Percentiles rank a stretch among this genome's conserved stretches.
These are phyloP conservation scores for Naganishia liquefaciens DNA, from an alignment of 1,284 basidiomycete genomes.

Conservation along the genomic window DNA sequence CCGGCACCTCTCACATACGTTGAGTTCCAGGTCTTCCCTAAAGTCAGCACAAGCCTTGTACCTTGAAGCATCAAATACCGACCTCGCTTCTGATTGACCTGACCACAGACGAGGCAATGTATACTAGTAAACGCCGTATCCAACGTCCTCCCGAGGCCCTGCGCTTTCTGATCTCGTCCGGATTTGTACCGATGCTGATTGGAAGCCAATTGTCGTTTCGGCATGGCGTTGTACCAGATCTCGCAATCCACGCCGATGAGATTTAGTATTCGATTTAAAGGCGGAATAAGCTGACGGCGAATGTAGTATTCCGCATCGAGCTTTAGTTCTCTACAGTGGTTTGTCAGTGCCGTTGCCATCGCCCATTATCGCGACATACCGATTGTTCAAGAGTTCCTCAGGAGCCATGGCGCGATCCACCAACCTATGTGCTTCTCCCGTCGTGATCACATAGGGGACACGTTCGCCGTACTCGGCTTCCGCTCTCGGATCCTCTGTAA, in stretches of 20 bases:
- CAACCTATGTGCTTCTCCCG: constrained; percentile 67
- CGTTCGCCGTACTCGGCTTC: constrained; percentile 92
- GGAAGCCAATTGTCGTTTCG: constrained; percentile 57
- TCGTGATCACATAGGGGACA: constrained; percentile 84
- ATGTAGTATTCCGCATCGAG: constrained; percentile 92
- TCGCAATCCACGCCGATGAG: constrained; percentile 86
- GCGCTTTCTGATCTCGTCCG: constrained; percentile 6
- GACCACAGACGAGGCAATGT: constrained; percentile 69
- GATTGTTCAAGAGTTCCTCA: constrained; percentile 70
- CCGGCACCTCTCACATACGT: constrained; percentile 67
- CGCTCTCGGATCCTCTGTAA: constrained; percentile 72
- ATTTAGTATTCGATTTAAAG: constrained; percentile 85
- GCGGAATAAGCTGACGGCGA: constrained; percentile 79
- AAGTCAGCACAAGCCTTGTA: neutral
- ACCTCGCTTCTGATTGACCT: constrained; percentile 9
- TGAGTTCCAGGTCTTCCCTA: constrained; percentile 12
- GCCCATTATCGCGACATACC: constrained; percentile 55
- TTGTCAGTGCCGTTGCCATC: constrained; percentile 14
- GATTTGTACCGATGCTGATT: constrained; percentile 10
- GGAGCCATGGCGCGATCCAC: constrained; percentile 81
- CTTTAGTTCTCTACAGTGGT: constrained; percentile 59
- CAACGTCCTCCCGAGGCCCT: constrained; percentile 55
- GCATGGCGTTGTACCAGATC: constrained; percentile 88
- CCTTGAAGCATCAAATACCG: neutral
- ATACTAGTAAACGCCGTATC: constrained; percentile 74